These are phyloP conservation scores for Psilocybe cyanescens DNA, from an alignment of 768 basidiomycete genomes.

Conservation along the genomic window DNA sequence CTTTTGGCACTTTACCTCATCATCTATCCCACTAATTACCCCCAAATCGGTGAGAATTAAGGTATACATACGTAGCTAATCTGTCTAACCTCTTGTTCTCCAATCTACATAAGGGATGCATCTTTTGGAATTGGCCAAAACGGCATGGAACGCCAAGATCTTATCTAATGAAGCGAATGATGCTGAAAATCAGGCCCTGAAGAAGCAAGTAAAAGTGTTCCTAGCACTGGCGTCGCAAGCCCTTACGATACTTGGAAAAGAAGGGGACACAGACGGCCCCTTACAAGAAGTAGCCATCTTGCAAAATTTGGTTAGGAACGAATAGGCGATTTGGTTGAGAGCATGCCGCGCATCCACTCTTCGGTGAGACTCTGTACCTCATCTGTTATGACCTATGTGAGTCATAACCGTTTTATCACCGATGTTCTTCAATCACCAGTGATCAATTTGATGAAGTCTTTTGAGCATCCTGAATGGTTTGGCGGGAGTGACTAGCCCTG, in stretches of 20 bases:
- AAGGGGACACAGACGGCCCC: conserved; percentile 69
- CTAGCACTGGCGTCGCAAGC: conserved; percentile 45
- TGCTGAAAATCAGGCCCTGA: conserved; percentile 23
- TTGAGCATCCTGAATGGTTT: no score
- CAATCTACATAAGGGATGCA: conserved; percentile 61
- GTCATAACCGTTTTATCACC: no score
- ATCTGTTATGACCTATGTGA: no score
- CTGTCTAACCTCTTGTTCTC: background rate
- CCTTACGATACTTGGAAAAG: conserved; percentile 53
- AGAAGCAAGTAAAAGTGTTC: conserved; percentile 36
- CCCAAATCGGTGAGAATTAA: conserved; percentile 71
- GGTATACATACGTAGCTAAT: background rate
- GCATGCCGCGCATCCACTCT: no score
- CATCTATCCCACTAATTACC: conserved; percentile 78
- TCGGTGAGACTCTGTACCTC: no score
- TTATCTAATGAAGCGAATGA: conserved; percentile 27
- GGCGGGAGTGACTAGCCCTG: no score
- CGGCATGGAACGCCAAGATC: conserved; percentile 69
- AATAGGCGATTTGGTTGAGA: background rate
- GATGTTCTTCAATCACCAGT: no score
- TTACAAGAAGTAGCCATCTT: conserved; percentile 54
- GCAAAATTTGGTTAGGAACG: conserved; percentile 38
- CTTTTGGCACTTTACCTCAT: conserved; percentile 69
- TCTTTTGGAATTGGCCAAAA: conserved; percentile 75
- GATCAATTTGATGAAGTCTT: no score